These are phyloP conservation scores for Chrysoporthe cubensis DNA, from an alignment of 2,329 filamentous ascomycete genomes.

Conservation along the genomic window DNA sequence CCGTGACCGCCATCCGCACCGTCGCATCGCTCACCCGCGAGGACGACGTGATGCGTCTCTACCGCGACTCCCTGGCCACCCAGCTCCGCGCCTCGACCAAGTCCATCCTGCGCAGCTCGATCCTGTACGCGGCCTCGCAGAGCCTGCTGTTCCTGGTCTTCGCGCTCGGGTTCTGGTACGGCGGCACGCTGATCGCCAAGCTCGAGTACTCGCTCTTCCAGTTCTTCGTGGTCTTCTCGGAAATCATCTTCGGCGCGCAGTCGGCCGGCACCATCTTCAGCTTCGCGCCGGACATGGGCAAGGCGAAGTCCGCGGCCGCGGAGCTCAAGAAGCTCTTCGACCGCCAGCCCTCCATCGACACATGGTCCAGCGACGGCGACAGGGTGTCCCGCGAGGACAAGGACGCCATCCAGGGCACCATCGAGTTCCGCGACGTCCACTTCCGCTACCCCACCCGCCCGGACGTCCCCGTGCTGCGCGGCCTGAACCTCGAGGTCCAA, in stretches of 20 bases:
- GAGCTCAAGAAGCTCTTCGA: constrained; percentile 86
- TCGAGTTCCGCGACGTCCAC: constrained; percentile 92
- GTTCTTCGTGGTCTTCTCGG: constrained; percentile 90
- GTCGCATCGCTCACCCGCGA: constrained; percentile 91
- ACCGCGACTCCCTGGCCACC: constrained; percentile 65
- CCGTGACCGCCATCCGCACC: constrained; percentile 90
- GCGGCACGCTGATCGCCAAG: constrained; percentile 73
- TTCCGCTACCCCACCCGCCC: constrained; percentile 93
- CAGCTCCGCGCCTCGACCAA: constrained; percentile 72
- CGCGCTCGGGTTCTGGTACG: constrained; percentile 92
- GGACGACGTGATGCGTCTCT: constrained; percentile 74
- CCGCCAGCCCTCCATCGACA: constrained; percentile 78
- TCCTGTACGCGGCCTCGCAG: constrained; percentile 83
- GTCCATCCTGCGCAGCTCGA: constrained; percentile 76
- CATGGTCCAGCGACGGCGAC: constrained; percentile 74
- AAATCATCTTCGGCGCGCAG: constrained; percentile 89
- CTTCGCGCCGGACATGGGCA: constrained; percentile 90
- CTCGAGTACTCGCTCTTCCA: constrained; percentile 77
- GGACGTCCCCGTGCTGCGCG: constrained; percentile 88
- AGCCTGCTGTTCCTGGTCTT: constrained; percentile 82
- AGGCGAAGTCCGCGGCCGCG: constrained; percentile 82
- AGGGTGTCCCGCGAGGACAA: constrained; percentile 43
- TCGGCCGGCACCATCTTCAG: constrained; percentile 88
- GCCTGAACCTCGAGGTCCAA: constrained; percentile 73
- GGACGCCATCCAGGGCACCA: constrained; percentile 68